Evolutionary conservation across 2,329 filamentous ascomycete genomes (phyloP), one percentile per base, ranked within the genome.

Genomic region (Fusarium poae): DNA sequence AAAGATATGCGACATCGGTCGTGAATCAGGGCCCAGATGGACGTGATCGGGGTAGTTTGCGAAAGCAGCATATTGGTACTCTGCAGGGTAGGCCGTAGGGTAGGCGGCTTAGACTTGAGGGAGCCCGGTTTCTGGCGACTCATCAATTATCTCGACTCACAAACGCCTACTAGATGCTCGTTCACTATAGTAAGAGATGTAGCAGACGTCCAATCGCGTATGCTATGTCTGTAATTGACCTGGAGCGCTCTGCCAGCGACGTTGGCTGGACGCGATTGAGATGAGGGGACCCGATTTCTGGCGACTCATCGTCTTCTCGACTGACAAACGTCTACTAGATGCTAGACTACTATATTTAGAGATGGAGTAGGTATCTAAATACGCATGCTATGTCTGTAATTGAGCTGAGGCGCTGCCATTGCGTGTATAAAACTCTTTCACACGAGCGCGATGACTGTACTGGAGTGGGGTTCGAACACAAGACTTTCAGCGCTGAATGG

Each of bases 351-450:
- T 7, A 13, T 12, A 8, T 3, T 39, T 11, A 8, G 11, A 39
- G n/a, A 7, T 13, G 12, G 4, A 0, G 0, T 3, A 20, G n/a
- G n/a, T 9, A 11, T 39, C 7, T 12, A 13, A 15, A 13, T n/a
- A 2, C 12, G n/a, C n/a, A 39, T 21, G 6, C 4, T 15, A 39
- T 39, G n/a, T 39, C 35, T 20, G 11, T 2, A 39, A 39, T 39
- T 6, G 11, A 4, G 9, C 3, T 39, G 35, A 7, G 0, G n/a
- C 11, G 3, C n/a, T 20, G 13, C 1, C 4, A 15, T 13, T 39
- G 35, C n/a, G 35, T 39, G 12, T n/a, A 39, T 20, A 13, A 37
- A 7, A 20, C 35, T 35, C n/a, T 39, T 15, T 1, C 6, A 39
- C 35, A 37, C n/a, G n/a, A 39, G 6, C 35, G 6, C 6, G 8